Percentiles rank a stretch among this genome's conserved stretches.
phyloP scores from a whole-genome alignment of 768 basidiomycete genomes.

The Lentinus brumalis region DNA sequence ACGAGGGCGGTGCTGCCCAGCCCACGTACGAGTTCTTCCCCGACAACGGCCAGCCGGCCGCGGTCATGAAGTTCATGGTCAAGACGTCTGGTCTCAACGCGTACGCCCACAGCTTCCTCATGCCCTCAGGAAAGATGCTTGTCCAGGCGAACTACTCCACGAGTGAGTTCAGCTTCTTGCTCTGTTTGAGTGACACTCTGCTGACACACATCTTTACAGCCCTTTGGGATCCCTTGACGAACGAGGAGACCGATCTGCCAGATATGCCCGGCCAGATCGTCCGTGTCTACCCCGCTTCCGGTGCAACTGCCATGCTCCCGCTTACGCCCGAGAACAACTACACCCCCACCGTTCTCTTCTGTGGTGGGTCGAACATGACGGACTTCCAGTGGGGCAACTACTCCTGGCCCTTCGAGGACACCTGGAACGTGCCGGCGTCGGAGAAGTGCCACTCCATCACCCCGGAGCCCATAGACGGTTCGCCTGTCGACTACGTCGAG shows the following conservation, averaged over 20 bases:
- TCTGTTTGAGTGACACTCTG: not conserved
- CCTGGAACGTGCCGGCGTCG: conserved; percentile 71
- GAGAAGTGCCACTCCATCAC: conserved; percentile 80
- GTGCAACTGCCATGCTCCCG: conserved; percentile 87
- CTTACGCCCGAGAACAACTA: conserved; percentile 90
- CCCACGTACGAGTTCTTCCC: conserved; percentile 87
- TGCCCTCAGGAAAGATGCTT: conserved; percentile 78
- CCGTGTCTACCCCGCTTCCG: conserved; percentile 89
- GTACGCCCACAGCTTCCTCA: conserved; percentile 72
- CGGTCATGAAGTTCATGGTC: conserved; percentile 66
- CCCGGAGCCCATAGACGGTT: conserved; percentile 78
- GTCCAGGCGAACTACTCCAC: conserved; percentile 83
- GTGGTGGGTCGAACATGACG: conserved; percentile 84
- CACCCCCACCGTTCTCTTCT: conserved; percentile 83
- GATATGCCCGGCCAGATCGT: conserved; percentile 73
- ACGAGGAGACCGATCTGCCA: conserved; percentile 64
- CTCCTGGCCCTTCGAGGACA: conserved; percentile 69
- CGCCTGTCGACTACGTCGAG: conserved; percentile 57
- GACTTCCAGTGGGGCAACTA: conserved; percentile 78
- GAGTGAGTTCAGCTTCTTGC: conserved; percentile 36
- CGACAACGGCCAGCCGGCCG: conserved; percentile 46
- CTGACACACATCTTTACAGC: conserved; percentile 28
- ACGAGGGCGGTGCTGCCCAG: conserved; percentile 72
- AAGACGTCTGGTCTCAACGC: conserved; percentile 77
- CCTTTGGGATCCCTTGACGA: conserved; percentile 54